These are phyloP conservation scores for Calophaca sinica DNA, from an alignment of 306 rosid genomes.

Conservation along the genomic window DNA sequence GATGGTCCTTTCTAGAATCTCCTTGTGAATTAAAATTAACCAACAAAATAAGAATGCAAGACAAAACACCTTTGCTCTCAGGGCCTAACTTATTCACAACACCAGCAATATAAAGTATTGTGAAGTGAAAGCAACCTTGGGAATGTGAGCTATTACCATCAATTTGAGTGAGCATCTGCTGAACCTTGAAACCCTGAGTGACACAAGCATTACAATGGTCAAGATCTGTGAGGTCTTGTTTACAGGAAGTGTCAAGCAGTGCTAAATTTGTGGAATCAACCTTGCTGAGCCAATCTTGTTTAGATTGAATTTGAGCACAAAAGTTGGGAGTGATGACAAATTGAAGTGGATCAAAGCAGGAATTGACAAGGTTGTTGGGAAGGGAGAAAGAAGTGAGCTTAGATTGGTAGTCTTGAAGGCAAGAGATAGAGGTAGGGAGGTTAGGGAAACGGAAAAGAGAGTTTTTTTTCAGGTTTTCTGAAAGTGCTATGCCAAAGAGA, in stretches of 20 bases:
- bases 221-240: slow-evolving; percentile 60
- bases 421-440: slow-evolving; percentile 57
- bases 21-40: slow-evolving; percentile 40
- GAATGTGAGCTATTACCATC: slow-evolving; percentile 79
- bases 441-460: slow-evolving; percentile 67
- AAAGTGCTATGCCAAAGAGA: slow-evolving; percentile 66
- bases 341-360: slow-evolving; percentile 70
- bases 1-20: slow-evolving; percentile 46
- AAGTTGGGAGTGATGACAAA: slow-evolving; percentile 60
- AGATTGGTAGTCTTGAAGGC: slow-evolving; percentile 69
- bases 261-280: slow-evolving; percentile 53
- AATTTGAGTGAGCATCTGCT: slow-evolving; percentile 37
- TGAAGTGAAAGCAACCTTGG: slow-evolving; percentile 63
- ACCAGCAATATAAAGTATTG: slow-evolving; percentile 81
- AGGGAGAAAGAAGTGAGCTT: slow-evolving; percentile 61
- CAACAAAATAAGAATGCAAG: slow-evolving; percentile 59
- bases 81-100: slow-evolving; percentile 75
- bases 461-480: slow-evolving; percentile 62
- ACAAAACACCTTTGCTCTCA: slow-evolving; percentile 60
- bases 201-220: slow-evolving; percentile 59
- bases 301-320: slow-evolving; percentile 62
- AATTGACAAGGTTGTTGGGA: slow-evolving; percentile 54
- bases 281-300: slow-evolving; percentile 64
- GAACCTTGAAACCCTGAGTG: slow-evolving; percentile 57
- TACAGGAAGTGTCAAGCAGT: slow-evolving; percentile 58